These are phyloP conservation scores for Elymus sibiricus DNA, from an alignment of 176 grass and related monocot genomes.

Conservation along the genomic window DNA sequence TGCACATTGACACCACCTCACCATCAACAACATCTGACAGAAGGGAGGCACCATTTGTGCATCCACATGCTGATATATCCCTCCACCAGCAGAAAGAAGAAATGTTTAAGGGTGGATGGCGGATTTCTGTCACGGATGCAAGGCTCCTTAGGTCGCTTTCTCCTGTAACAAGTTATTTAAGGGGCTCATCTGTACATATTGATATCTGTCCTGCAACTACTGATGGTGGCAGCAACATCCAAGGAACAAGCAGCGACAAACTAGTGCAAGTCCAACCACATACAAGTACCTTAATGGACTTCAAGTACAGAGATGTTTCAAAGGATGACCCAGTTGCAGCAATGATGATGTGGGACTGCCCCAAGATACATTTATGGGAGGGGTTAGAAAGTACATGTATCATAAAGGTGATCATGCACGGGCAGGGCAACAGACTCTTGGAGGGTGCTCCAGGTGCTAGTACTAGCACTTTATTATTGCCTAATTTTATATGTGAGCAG, in stretches of 20 bases:
- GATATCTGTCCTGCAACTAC: too few species aligned
- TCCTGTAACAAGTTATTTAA: too few species aligned
- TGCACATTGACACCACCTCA: not conserved
- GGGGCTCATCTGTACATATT: too few species aligned
- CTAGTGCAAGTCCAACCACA: not conserved
- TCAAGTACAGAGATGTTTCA: not conserved
- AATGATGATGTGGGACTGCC: not conserved
- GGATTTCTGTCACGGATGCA: too few species aligned
- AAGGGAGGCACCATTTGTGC: not conserved
- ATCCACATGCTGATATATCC: too few species aligned
- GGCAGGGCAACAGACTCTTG: not conserved
- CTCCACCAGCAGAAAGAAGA: too few species aligned
- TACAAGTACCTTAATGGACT: not conserved
- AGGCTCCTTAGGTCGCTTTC: too few species aligned
- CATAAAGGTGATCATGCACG: not conserved
- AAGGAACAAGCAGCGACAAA: too few species aligned
- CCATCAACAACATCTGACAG: not conserved
- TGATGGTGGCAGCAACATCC: not conserved
- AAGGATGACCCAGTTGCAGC: not conserved
- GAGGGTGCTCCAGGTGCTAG: not conserved
- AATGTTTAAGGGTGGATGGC: too few species aligned
- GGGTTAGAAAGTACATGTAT: not conserved
- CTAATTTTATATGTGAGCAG: not conserved
- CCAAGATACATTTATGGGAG: accelerated
- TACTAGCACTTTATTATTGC: not conserved